Evolutionary conservation across 257 asterid species (phyloP).

Genomic region (Fraxinus anomala): DNA sequence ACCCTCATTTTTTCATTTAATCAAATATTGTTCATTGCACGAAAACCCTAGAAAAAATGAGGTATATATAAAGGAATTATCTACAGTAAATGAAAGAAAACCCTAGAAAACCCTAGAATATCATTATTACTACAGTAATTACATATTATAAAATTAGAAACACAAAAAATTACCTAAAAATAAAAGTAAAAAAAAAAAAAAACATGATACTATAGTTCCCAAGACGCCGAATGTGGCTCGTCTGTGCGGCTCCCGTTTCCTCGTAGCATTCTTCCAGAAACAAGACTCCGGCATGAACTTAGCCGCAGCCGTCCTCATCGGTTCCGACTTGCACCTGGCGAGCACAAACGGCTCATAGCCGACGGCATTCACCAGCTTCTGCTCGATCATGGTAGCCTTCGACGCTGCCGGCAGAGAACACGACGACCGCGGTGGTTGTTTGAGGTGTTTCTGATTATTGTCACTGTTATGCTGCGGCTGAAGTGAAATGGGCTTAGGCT

Average conservation of each 20-base stretch:
- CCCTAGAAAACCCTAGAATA: too few relatives aligned
- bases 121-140: too few relatives aligned
- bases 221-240: too few relatives aligned
- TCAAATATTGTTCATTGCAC: too few relatives aligned
- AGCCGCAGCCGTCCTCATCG: conserved; percentile 55
- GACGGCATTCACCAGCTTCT: conserved; percentile 68
- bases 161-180: too few relatives aligned
- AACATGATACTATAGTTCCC: too few relatives aligned
- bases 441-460: neutral
- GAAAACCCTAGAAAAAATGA: too few relatives aligned
- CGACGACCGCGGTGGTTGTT: conserved; percentile 68
- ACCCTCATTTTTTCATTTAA: too few relatives aligned
- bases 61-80: too few relatives aligned
- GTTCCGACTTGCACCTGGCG: conserved; percentile 58
- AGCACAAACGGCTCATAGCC: conserved; percentile 72
- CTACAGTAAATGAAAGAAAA: too few relatives aligned
- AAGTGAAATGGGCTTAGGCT: conserved; percentile 21
- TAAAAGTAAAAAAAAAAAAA: too few relatives aligned
- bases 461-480: neutral
- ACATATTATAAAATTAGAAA: too few relatives aligned
- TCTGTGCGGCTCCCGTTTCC: conserved; percentile 85
- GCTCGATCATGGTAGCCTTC: conserved; percentile 69
- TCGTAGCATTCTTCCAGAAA: conserved; percentile 68
- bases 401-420: conserved; percentile 42
- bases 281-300: conserved; percentile 72